Evolutionary conservation across 805 yeast genomes (phyloP).

Genomic region (Zygosaccharomyces rouxii): DNA sequence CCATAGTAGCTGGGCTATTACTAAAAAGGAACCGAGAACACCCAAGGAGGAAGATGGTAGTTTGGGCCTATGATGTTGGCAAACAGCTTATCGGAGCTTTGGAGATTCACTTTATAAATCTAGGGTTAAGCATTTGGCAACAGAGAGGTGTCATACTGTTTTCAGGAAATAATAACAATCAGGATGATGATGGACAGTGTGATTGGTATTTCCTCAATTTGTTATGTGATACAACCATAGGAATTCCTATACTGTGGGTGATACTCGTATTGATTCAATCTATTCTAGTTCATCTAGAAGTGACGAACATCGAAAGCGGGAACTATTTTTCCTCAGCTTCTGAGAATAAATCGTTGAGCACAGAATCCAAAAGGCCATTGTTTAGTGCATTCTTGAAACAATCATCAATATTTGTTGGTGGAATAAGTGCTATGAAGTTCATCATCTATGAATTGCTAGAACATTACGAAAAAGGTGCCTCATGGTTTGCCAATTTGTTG

Average conservation of each 20-base stretch:
- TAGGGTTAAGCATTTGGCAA: slow-evolving; percentile 56
- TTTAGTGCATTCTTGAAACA: slow-evolving; percentile 68
- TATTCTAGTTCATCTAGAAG: slow-evolving; percentile 29
- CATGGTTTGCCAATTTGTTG: slow-evolving; percentile 68
- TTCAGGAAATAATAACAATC: slow-evolving; percentile 10
- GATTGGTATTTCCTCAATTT: slow-evolving; percentile 92
- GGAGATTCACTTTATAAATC: slow-evolving; percentile 75
- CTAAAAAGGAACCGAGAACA: slow-evolving; percentile 72
- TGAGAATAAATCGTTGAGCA: slow-evolving; percentile 32
- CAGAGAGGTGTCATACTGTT: slow-evolving; percentile 25
- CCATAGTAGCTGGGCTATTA: slow-evolving; percentile 70
- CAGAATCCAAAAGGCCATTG: slow-evolving; percentile 34
- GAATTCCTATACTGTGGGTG: slow-evolving; percentile 75
- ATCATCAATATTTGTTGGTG: slow-evolving; percentile 59
- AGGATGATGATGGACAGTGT: slow-evolving; percentile 66
- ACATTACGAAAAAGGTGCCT: slow-evolving; percentile 63
- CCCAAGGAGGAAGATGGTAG: slow-evolving; percentile 82
- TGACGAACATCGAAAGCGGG: slow-evolving; percentile 47
- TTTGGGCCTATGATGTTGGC: slow-evolving; percentile 86
- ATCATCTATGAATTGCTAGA: slow-evolving; percentile 53
- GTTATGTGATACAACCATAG: slow-evolving; percentile 87
- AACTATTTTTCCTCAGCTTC: slow-evolving; percentile 29
- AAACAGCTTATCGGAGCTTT: slow-evolving; percentile 87
- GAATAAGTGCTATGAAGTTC: slow-evolving; percentile 60
- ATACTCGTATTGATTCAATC: slow-evolving; percentile 50